Conservation (phyloP, 1,284 basidiomycete genomes). For the Dichomitus squalens region DNA sequence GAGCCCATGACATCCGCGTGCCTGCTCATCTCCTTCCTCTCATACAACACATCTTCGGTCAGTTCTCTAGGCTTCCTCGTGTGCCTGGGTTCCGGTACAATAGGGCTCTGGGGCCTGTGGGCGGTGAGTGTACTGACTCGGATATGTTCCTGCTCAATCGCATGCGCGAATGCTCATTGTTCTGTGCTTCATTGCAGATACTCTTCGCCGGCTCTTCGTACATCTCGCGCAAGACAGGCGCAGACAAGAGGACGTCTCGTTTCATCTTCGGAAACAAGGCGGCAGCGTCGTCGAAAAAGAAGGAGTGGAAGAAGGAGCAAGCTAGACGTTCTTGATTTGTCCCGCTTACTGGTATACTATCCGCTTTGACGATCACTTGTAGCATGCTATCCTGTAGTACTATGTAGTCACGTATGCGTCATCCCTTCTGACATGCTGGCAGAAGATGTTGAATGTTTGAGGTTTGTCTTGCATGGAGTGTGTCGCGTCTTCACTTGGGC, state of each 20-base stretch:
- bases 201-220: slow-evolving; percentile 59
- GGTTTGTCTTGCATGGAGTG: too few relatives aligned
- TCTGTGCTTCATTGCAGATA: slow-evolving; percentile 42
- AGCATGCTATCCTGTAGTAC: too few relatives aligned
- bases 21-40: slow-evolving; percentile 57
- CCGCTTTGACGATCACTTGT: too few relatives aligned
- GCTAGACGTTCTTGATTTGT: background rate
- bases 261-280: slow-evolving; percentile 78
- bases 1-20: slow-evolving; percentile 55
- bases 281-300: slow-evolving; percentile 73
- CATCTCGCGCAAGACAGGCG: slow-evolving; percentile 71
- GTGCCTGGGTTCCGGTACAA: slow-evolving; percentile 48
- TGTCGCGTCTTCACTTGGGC: too few relatives aligned
- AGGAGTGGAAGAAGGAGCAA: slow-evolving; percentile 54
- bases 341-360: background rate
- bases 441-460: too few relatives aligned
- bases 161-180: background rate
- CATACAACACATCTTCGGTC: slow-evolving; percentile 63
- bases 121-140: slow-evolving; percentile 47
- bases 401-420: too few relatives aligned
- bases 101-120: slow-evolving; percentile 74
- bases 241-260: slow-evolving; percentile 77
- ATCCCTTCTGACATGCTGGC: too few relatives aligned
- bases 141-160: background rate
- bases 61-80: slow-evolving; percentile 58